Evolutionary conservation across 2,329 filamentous ascomycete species (phyloP).

Genomic region (Stagonosporopsis vannaccii): DNA sequence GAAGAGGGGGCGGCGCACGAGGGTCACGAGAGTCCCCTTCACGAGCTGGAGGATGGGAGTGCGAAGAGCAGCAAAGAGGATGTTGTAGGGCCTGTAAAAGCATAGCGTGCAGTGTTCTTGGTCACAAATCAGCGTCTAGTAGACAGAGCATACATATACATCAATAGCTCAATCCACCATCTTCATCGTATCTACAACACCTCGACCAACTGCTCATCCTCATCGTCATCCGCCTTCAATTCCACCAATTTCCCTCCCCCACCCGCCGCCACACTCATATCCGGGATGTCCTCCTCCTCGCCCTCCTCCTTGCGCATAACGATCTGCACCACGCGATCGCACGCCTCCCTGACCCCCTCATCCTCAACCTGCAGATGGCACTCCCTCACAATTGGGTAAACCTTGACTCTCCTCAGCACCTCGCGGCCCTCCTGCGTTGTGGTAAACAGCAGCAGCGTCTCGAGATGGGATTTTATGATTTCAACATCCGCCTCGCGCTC

Average conservation of each 20-base stretch:
- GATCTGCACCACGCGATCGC: conserved; percentile 88
- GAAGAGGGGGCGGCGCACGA: conserved; percentile 43
- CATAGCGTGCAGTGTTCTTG: conserved; percentile 12
- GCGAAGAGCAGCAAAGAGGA: conserved; percentile 23
- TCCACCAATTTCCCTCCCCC: conserved; percentile 39
- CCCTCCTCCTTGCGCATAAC: conserved; percentile 80
- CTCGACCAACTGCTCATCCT: conserved; percentile 49
- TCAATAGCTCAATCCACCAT: neutral
- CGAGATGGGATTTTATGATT: conserved; percentile 86
- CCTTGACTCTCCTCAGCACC: conserved; percentile 74
- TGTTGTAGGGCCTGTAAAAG: conserved; percentile 19
- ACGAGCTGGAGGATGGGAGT: conserved; percentile 13
- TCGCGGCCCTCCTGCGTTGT: conserved; percentile 80
- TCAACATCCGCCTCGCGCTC: conserved; percentile 76
- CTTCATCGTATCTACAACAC: conserved; percentile 21
- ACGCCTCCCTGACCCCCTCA: conserved; percentile 81
- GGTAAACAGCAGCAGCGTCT: conserved; percentile 84
- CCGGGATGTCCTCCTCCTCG: conserved; percentile 57
- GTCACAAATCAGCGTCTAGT: neutral
- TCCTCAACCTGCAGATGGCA: conserved; percentile 80
- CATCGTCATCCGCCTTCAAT: conserved; percentile 41
- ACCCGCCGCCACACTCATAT: conserved; percentile 18
- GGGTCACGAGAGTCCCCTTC: conserved; percentile 29
- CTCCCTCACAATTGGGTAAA: conserved; percentile 90
- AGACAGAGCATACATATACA: neutral